Percentiles rank a stretch among this genome's conserved stretches.
Evolutionary conservation across 108 stramenopile species (phyloP).

Genomic region (Skeletonema marinoi): DNA sequence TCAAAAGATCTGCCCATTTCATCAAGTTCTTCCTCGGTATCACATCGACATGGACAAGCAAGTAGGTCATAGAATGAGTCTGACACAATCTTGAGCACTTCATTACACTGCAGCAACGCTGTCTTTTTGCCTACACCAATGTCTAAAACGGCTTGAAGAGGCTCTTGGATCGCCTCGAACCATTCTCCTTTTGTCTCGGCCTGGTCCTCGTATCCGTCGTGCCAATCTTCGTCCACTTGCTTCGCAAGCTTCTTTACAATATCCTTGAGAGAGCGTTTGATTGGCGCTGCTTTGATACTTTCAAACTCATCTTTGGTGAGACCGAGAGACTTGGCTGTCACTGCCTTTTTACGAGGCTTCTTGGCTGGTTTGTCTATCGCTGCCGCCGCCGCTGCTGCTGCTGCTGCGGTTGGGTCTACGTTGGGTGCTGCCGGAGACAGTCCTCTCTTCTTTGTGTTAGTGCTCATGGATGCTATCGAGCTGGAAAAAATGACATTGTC

Average conservation of each 20-base stretch:
- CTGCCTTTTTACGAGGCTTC: constrained; percentile 6
- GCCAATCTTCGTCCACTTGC: constrained; percentile 11
- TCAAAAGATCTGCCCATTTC: background rate
- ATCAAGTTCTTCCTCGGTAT: background rate
- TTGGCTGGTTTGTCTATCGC: background rate
- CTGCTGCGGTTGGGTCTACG: background rate
- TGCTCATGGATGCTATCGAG: background rate
- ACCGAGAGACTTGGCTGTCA: constrained; percentile 16
- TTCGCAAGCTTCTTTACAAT: constrained; percentile 9
- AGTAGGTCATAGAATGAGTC: constrained; percentile 10
- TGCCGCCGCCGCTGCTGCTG: background rate
- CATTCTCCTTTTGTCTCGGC: constrained; percentile 3
- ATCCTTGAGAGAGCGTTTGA: background rate
- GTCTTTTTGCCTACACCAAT: constrained; percentile 13
- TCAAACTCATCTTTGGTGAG: constrained; percentile 12
- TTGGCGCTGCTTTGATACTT: constrained; percentile 6
- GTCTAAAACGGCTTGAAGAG: constrained; percentile 11
- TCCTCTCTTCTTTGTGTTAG: constrained; percentile 3
- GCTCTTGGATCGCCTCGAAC: constrained; percentile 13
- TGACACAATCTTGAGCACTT: constrained; percentile 16
- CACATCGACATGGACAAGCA: constrained; percentile 11
- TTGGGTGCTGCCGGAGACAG: constrained; percentile 4
- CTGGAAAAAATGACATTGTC: background rate
- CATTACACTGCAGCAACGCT: constrained; percentile 8
- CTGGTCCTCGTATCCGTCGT: constrained; percentile 9